Evolutionary conservation across 345 rosid genomes (phyloP).

Genomic region (Punica granatum): DNA sequence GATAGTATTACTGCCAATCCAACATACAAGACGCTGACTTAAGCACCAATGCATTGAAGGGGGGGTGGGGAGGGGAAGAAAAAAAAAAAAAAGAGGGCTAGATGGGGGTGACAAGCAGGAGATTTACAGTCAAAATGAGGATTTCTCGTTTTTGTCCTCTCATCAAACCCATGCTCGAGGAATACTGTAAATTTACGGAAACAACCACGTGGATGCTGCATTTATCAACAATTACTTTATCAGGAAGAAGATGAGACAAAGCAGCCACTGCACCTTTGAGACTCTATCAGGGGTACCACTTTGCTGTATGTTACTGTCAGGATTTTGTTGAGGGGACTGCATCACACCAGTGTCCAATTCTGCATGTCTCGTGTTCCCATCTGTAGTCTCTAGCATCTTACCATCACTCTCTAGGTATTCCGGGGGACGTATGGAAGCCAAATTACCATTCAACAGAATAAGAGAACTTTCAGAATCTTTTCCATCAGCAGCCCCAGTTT

Average conservation of each 20-base stretch:
- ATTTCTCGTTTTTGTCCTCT: background rate
- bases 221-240: background rate
- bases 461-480: constrained; percentile 15
- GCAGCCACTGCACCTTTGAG: constrained; percentile 7
- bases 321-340: constrained; percentile 12
- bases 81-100: background rate
- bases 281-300: background rate
- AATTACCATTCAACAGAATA: constrained; percentile 11
- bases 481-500: constrained; percentile 21
- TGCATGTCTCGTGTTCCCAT: constrained; percentile 3
- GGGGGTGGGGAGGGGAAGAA: too few species aligned
- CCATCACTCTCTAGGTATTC: constrained; percentile 1
- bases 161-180: background rate
- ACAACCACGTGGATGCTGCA: background rate
- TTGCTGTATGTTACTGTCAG: constrained; percentile 3
- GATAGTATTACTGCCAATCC: background rate
- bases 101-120: background rate
- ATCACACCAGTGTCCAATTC: background rate
- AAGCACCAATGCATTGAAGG: background rate
- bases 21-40: background rate
- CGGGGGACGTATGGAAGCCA: constrained; percentile 9
- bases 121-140: background rate
- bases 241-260: background rate
- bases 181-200: background rate
- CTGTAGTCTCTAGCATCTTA: constrained; percentile 1